Base-by-base conservation (phyloP, 2,329 filamentous ascomycete species). In the Gyromitra esculenta region DNA sequence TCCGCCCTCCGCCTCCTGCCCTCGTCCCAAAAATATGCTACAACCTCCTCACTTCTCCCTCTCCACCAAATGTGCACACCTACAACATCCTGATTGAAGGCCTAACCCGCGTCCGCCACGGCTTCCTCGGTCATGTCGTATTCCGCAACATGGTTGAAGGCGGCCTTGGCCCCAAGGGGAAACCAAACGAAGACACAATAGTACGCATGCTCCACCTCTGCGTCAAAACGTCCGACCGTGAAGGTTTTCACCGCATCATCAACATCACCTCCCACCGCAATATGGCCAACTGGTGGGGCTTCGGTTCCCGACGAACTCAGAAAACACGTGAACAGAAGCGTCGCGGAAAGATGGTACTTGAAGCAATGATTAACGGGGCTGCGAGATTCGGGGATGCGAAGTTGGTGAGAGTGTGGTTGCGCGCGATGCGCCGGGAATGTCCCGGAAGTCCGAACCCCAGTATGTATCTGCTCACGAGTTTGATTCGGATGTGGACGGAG, bases 61-160 rank as follows among this genome's bases (percentile, higher is more conserved):
- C 88, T 18, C 87, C 89, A 0, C 91, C 92, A 0, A 88, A 88
- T 77, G 87, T 92, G 45, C 86, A 89, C 78, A 93, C 90, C 2
- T 93, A 90, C 84, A 94, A 94, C 81, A 86, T 87, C 11, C 85
- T 96, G 35, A 87, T 95, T 1, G 82, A 88, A n/a, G 88, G 88
- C n/a, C 89, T 95, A 65, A 86, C 87, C 67, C 84, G 85, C 41
- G 81, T 86, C 4, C 84, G 86, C 37, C 84, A 86, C 67, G 84
- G 86, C 71, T 83, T 84, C 48, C 83, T 91, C 18, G 86, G 87
- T 2, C 85, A 88, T 48, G 80, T 84, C n/a, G 84, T 91, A 41
- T 84, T 89, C 21, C 78, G 63, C n/a, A 62, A 64, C 37, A 57
- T 79, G 48, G 52, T 78, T 1, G 60, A 66, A 31, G 59, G 60